Evolutionary conservation across 176 grass and related monocot species (phyloP).

Genomic region (Pontederia crassipes): DNA sequence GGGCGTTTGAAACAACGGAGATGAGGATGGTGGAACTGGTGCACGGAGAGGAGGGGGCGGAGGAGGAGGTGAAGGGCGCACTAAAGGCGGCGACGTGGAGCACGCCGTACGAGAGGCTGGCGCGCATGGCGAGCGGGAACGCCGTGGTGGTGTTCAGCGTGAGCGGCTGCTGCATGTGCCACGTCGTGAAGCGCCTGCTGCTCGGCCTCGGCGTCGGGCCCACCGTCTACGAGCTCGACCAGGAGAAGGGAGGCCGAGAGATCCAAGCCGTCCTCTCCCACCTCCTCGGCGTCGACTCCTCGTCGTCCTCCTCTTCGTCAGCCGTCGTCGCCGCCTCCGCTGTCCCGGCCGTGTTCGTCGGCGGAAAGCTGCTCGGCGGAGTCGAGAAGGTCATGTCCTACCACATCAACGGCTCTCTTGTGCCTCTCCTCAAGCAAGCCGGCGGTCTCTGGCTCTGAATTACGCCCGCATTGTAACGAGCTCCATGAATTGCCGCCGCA

Average conservation of each 20-base stretch:
- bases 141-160: slow-evolving; percentile 92
- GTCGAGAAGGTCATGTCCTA: slow-evolving; percentile 90
- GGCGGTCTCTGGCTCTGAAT: slow-evolving; percentile 93
- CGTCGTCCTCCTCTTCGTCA: not conserved
- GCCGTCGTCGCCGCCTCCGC: not conserved
- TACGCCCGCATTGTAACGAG: not conserved
- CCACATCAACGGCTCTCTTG: slow-evolving; percentile 96
- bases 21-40: not conserved
- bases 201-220: slow-evolving; percentile 82
- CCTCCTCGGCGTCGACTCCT: slow-evolving; percentile 18
- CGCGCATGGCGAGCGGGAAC: slow-evolving; percentile 63
- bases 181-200: slow-evolving; percentile 81
- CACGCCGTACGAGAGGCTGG: slow-evolving; percentile 50
- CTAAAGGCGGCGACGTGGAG: slow-evolving; percentile 6
- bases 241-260: slow-evolving; percentile 32
- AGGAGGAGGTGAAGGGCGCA: slow-evolving; percentile 26
- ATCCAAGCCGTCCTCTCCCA: slow-evolving; percentile 63
- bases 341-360: slow-evolving; percentile 79
- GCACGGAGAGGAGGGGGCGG: slow-evolving; percentile 17
- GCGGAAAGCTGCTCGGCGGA: slow-evolving; percentile 73
- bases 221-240: slow-evolving; percentile 82
- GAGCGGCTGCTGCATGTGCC: slow-evolving; percentile 96
- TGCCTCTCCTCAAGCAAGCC: slow-evolving; percentile 97
- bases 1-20: not conserved
- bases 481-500: too few species aligned